These are phyloP conservation scores for Eudorina sp. DNA, from an alignment of 139 green algal genomes.

Conservation along the genomic window DNA sequence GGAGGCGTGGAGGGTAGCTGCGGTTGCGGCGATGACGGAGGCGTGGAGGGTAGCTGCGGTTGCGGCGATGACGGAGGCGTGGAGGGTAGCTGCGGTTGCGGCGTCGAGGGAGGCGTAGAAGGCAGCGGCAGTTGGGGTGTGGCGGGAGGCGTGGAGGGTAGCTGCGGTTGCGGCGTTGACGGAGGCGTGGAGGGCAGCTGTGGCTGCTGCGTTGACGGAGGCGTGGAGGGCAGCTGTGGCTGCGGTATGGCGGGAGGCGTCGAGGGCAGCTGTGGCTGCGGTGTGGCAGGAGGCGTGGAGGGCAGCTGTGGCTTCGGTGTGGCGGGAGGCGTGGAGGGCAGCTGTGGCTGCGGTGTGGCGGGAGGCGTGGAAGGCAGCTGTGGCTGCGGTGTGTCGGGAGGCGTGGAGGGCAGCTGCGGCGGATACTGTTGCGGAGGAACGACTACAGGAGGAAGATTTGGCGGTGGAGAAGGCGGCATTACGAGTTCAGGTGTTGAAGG, in stretches of 20 bases:
- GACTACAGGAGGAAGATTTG: too few species aligned
- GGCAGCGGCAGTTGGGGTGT: background rate
- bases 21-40: background rate
- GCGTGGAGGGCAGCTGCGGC: too few species aligned
- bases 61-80: background rate
- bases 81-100: background rate
- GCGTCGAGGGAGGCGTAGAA: background rate
- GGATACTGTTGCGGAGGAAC: too few species aligned
- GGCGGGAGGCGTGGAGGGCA: too few species aligned
- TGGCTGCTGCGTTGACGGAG: background rate
- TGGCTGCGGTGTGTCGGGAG: too few species aligned
- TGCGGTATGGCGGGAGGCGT: background rate
- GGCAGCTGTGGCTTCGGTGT: too few species aligned
- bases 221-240: too few species aligned
- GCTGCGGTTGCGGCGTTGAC: background rate
- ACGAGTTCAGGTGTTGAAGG: background rate
- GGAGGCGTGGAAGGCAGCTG: too few species aligned
- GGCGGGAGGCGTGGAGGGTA: background rate
- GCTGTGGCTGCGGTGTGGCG: too few species aligned
- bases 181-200: background rate
- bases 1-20: background rate
- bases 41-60: background rate
- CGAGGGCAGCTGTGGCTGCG: background rate
- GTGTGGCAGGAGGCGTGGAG: background rate
- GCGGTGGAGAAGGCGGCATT: background rate